Evolutionary conservation across 176 grass and related monocot genomes (phyloP).

Genomic region (Triticum urartu): DNA sequence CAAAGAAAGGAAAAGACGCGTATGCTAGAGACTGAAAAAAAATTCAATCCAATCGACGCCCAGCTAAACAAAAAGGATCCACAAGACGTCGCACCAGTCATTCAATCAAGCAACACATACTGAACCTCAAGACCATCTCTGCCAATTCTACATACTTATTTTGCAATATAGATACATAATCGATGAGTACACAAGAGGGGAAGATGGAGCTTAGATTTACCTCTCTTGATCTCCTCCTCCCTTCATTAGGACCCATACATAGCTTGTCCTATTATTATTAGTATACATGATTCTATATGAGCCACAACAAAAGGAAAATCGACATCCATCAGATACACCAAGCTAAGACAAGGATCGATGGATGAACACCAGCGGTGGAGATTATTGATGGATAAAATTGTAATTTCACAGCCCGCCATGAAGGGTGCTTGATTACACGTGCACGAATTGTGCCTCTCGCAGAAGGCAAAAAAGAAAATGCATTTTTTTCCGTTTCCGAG

Average conservation of each 20-base stretch:
- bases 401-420: no score
- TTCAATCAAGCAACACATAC: background rate
- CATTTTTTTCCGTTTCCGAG: no score
- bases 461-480: no score
- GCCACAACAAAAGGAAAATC: background rate
- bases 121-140: background rate
- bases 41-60: no score
- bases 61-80: background rate
- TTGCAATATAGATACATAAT: no score
- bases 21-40: no score
- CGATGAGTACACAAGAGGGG: background rate
- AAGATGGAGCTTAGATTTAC: background rate
- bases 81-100: background rate
- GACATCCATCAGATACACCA: background rate
- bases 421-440: no score
- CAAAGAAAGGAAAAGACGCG: no score
- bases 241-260: background rate
- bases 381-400: no score
- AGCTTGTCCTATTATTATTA: background rate
- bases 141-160: background rate
- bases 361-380: background rate
- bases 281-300: background rate
- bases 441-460: no score
- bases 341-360: background rate
- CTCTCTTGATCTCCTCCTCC: background rate